Evolutionary conservation across 2,329 filamentous ascomycete genomes (phyloP), one percentile per base, ranked within the genome.

Genomic region (Penicillium palitans): DNA sequence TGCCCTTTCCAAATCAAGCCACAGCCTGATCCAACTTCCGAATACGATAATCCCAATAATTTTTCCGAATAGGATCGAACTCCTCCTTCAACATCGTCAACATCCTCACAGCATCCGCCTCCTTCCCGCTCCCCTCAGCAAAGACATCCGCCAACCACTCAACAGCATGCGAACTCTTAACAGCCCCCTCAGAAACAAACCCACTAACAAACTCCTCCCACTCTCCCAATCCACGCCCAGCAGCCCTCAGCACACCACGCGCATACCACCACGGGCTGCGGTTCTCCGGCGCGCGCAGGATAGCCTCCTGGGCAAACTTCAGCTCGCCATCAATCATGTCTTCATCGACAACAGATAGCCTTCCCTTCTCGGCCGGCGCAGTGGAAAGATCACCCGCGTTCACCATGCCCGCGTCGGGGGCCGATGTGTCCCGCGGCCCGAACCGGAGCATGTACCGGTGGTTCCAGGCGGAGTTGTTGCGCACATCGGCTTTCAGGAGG

Each of bases 401-500:
- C 15, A 68, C 67, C 71, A 78, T 63, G 64, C 78, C 69, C 58
- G 75, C 60, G 66, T 74, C 63, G 62, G 71, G 73, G 58, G 75
- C 70, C 29, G 76, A 77, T 25, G 74, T 68, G 35, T 73, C 72
- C 12, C 78, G 21, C 81, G 88, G 80, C 83, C 80, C 72, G 84
- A 97, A 96, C 19, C 93, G 86, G n/a, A 98, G 74, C 74, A 93
- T 96, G 81, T 95, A 98, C 52, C 95, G 88, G 80, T 99, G 93
- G 65, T 93, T 96, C 95, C 95, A 99, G 17, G 93, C 95, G 45
- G 90, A 95, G 76, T 99, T 99, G 79, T 99, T 99, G 70, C 93
- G 85, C 59, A 98, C 87, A 75, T 99, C 95, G 35, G 85, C 80
- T 57, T 85, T 80, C 58, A 99, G 84, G 74, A 96, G 83, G 40